A percentile compares a stretch with the other conserved stretches of the same genome.
phyloP scores from a whole-genome alignment of 2,329 filamentous ascomycete species.

The Fusarium cyanostomum region DNA sequence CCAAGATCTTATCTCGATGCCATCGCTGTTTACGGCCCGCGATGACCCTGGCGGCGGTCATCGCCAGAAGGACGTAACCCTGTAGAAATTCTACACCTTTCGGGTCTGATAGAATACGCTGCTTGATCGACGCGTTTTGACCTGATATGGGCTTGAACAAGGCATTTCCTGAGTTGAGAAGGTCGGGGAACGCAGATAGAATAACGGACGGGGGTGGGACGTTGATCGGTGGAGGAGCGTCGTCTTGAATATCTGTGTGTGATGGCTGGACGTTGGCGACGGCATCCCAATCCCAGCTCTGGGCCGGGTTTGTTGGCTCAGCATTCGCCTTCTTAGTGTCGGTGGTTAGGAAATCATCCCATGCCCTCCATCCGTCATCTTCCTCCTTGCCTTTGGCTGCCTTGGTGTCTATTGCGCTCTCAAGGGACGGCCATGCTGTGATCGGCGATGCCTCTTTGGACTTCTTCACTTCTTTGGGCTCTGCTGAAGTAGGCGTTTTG shows the following conservation, averaged over 20 bases:
- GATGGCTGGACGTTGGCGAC: slow-evolving; percentile 47
- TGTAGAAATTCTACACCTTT: slow-evolving; percentile 70
- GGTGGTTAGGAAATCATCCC: slow-evolving; percentile 55
- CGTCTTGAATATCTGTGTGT: slow-evolving; percentile 31
- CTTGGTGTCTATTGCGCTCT: slow-evolving; percentile 25
- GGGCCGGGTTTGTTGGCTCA: slow-evolving; percentile 29
- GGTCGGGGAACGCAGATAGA: slow-evolving; percentile 76
- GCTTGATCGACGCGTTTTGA: slow-evolving; percentile 66
- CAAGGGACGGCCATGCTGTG: slow-evolving; percentile 58
- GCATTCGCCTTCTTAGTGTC: slow-evolving; percentile 29
- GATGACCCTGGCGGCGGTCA: slow-evolving; percentile 80
- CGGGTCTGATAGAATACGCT: slow-evolving; percentile 70
- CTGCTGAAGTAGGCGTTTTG: slow-evolving; percentile 52
- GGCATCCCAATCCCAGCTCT: slow-evolving; percentile 62
- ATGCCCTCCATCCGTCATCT: slow-evolving; percentile 62
- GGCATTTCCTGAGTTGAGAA: slow-evolving; percentile 73
- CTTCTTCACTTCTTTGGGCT: slow-evolving; percentile 48
- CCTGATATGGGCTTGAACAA: slow-evolving; percentile 73
- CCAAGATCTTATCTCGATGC: slow-evolving; percentile 87
- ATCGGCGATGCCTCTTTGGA: slow-evolving; percentile 52
- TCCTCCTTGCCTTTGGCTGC: slow-evolving; percentile 36
- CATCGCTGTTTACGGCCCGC: slow-evolving; percentile 87
- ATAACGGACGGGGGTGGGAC: slow-evolving; percentile 88
- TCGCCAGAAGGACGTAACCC: slow-evolving; percentile 70
- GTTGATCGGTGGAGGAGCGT: slow-evolving; percentile 76